phyloP scores from a whole-genome alignment of 208 protist species.

The Acanthamoeba healyi region DNA sequence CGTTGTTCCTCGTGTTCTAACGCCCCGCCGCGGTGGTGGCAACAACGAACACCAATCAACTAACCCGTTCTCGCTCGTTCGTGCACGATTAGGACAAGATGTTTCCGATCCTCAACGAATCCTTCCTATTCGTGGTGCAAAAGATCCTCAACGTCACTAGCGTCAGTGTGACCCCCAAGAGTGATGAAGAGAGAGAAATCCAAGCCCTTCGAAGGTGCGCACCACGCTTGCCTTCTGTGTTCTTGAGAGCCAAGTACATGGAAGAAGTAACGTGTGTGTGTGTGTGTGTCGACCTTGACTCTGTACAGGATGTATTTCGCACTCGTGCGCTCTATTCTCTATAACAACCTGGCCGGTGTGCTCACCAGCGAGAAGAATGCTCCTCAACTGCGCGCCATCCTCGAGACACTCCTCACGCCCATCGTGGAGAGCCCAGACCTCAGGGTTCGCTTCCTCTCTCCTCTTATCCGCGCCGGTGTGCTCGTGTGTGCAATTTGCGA shows the following conservation, averaged over 20 bases:
- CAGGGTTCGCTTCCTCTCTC: slow-evolving; percentile 42
- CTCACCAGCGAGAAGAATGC: slow-evolving; percentile 57
- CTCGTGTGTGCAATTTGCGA: no score
- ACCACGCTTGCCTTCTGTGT: no score
- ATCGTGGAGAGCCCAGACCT: neutral
- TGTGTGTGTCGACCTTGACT: no score
- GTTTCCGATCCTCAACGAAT: slow-evolving; percentile 46
- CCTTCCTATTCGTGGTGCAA: slow-evolving; percentile 51
- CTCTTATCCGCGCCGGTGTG: no score
- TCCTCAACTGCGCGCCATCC: slow-evolving; percentile 1
- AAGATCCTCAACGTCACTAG: slow-evolving; percentile 43
- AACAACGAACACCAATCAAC: no score
- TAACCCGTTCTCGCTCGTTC: no score
- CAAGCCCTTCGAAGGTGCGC: slow-evolving; percentile 17
- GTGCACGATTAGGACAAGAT: slow-evolving; percentile 49
- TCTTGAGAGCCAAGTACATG: no score
- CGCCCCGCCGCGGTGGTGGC: no score
- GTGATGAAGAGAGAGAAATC: slow-evolving; percentile 68
- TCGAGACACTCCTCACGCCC: slow-evolving; percentile 1
- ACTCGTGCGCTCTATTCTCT: neutral
- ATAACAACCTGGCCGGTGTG: slow-evolving; percentile 4
- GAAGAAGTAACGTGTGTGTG: no score
- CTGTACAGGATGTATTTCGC: slow-evolving; percentile 49
- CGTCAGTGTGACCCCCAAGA: slow-evolving; percentile 65
- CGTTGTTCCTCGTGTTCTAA: neutral